Percentiles rank a stretch among this genome's conserved stretches.
Evolutionary conservation across 345 rosid genomes (phyloP).

Genomic region (Garcia nutans): DNA sequence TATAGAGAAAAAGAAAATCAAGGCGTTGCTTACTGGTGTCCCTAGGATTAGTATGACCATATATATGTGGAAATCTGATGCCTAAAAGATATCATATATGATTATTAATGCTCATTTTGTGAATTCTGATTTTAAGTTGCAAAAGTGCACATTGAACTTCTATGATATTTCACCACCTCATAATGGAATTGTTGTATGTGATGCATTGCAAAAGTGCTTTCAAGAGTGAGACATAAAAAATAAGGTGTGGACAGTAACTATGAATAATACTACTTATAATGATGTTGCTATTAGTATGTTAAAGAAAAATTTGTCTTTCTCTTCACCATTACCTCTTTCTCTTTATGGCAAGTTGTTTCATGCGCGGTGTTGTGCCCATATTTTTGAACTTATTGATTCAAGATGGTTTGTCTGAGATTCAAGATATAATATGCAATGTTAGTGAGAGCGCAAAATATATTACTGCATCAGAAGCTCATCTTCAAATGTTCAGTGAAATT

Average conservation of each 20-base stretch:
- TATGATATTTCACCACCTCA: background rate
- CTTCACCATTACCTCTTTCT: background rate
- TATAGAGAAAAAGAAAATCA: too few relatives aligned
- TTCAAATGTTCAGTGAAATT: too few relatives aligned
- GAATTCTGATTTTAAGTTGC: background rate
- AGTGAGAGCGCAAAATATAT: too few relatives aligned
- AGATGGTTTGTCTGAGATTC: too few relatives aligned
- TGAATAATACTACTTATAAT: background rate
- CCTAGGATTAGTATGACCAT: background rate
- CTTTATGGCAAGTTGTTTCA: background rate
- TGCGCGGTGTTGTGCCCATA: slow-evolving; percentile 1
- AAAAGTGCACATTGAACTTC: background rate
- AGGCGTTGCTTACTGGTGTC: background rate
- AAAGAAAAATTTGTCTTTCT: background rate
- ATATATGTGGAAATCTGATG: slow-evolving; percentile 1
- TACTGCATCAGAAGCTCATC: too few relatives aligned
- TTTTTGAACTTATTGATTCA: too few relatives aligned
- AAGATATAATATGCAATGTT: too few relatives aligned
- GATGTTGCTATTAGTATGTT: background rate
- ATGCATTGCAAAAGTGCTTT: background rate
- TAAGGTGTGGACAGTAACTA: background rate
- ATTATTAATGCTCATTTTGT: background rate
- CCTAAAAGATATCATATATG: background rate
- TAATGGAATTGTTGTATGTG: too few relatives aligned
- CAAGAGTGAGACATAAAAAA: background rate